Conservation (phyloP, 768 basidiomycete species). For the Lentinula raphanica region DNA sequence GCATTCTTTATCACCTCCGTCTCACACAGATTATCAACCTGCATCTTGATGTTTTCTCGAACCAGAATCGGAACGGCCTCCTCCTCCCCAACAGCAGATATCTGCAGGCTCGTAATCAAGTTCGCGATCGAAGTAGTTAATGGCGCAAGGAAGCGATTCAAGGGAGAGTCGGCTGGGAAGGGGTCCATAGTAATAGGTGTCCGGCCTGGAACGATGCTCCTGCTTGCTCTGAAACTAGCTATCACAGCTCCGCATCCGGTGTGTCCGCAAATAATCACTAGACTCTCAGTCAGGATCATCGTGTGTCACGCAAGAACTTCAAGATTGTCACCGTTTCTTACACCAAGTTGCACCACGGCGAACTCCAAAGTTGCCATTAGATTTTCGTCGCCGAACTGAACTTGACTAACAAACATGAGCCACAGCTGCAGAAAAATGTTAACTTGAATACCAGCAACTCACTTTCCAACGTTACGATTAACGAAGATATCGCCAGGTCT, state of each 20-base stretch:
- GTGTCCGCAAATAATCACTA: conserved; percentile 82
- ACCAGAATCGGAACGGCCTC: conserved; percentile 43
- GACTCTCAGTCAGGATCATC: conserved; percentile 26
- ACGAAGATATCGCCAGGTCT: conserved; percentile 80
- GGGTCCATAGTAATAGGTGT: conserved; percentile 28
- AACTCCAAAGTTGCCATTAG: conserved; percentile 68
- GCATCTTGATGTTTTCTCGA: conserved; percentile 54
- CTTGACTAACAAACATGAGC: conserved; percentile 44
- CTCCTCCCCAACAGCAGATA: conserved; percentile 27
- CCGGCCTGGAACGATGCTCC: conserved; percentile 19
- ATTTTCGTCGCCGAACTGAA: conserved; percentile 67
- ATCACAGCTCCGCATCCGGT: conserved; percentile 74
- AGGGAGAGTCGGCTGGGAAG: conserved; percentile 37
- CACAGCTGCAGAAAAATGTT: background rate
- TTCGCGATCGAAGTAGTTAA: conserved; percentile 49
- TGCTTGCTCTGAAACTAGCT: conserved; percentile 38
- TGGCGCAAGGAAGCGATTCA: conserved; percentile 70
- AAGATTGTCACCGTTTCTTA: conserved; percentile 65
- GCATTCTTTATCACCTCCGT: conserved; percentile 40
- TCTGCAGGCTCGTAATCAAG: conserved; percentile 42
- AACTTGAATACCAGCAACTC: conserved; percentile 16
- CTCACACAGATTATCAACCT: conserved; percentile 47
- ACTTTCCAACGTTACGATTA: conserved; percentile 88
- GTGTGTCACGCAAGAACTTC: conserved; percentile 13
- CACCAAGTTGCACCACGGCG: conserved; percentile 63